Base-by-base conservation (phyloP, 805 yeast genomes). In the Jamesozyma piceae region DNA sequence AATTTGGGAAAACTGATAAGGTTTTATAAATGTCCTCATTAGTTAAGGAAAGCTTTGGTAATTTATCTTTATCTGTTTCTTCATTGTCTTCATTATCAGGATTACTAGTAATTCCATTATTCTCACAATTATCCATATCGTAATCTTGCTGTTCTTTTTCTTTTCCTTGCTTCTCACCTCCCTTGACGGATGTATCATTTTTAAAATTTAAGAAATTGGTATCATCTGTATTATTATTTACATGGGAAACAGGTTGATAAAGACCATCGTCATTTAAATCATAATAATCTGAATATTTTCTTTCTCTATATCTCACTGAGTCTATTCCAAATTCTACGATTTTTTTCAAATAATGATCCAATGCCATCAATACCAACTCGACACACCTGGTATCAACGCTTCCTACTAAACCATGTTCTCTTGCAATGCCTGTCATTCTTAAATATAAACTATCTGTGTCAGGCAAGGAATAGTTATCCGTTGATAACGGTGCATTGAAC, bases 401-500 rank as follows among this genome's bases (percentile, higher is more conserved):
- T 1, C 95, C 95, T 0, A 88, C 72, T 8, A 92, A 66, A 0
- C 98, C 98, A 57, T 87, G 78, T 55, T 92, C 97, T 53, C 96
- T 72, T 49, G 92, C 82, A 9, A 83, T 78, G 55, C 95, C 92
- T 18, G 80, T 64, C 71, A 92, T 78, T 41, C 88, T 71, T 11
- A 78, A 66, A 41, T 77, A 74, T 36, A 92, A 62, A 31, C 72
- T 73, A 37, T 80, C 88, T 33, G 72, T 69, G 50, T 90, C 97
- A 0, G 97, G 97, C 4, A 92, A 61, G 48, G 89, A 89, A 57
- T 71, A 85, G 30, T 76, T 69, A 50, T 90, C 95, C 1, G 84
- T 68, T 2, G 90, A 74, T 29, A 89, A 68, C 4, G 92, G 90
- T 1, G 92, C 76, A 51, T 84, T 87, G 43, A 86, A 74, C 3